Base-by-base conservation (phyloP, 495 filamentous ascomycete genomes). In the Antarctomyces pellizariae region DNA sequence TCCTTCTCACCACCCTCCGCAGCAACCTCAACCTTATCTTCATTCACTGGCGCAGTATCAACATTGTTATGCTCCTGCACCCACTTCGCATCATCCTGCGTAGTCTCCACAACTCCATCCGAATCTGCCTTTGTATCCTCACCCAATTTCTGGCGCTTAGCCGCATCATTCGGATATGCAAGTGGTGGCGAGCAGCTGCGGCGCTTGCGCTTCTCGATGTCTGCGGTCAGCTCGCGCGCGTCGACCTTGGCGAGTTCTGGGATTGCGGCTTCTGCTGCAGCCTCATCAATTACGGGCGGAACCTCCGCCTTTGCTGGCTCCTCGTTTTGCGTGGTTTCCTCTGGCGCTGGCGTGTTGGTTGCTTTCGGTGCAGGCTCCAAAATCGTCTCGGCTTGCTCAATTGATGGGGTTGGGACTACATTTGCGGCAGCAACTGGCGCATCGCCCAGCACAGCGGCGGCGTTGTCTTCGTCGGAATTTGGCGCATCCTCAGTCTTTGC, bases 121-220 rank as follows among this genome's bases (percentile, higher is more conserved):
- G 14, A 3, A 8, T 12, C 24, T 20, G 30, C 30, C 12, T 21
- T 12, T 2, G 21, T 28, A 16, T 39, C 34, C 22, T 44, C 39
- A 7, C 41, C 49, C 24, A 42, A 36, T 22, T 51, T 45, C 3
- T 47, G 30, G 13, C 59, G 50, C 39, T 65, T 65, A 12, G 44
- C 39, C 5, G 41, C 35, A 16, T 39, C 31, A 18, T 59, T 53
- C 8, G 51, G 43, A 0, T 50, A 50, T 1, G 64, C 57, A 4
- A 63, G 64, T 16, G 64, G 56, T 8, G 75, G 76, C 33, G 62
- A 78, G 28, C 60, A 53, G 25, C 71, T 80, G 34, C 70, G 58
- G 19, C 76, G 66, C 49, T 80, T 83, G 25, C 77, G 59, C 46
- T 76, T 80, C 30, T 62, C 63, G 13, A 46, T 41, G 27, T 82